These are phyloP conservation scores for Heimioporus punctisporus DNA, from an alignment of 1,284 basidiomycete species.

Conservation along the genomic window DNA sequence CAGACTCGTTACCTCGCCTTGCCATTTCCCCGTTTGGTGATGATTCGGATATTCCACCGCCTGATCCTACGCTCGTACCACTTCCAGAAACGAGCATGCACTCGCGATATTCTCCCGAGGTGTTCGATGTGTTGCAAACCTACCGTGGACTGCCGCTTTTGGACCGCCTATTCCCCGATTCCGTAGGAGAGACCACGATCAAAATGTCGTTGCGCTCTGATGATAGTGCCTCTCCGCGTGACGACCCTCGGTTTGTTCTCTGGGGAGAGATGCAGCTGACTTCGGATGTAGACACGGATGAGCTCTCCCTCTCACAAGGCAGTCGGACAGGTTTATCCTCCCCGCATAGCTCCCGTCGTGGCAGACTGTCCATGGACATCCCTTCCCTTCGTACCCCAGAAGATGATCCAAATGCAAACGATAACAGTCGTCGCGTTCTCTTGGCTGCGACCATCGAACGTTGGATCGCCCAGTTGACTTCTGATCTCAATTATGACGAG, in stretches of 20 bases:
- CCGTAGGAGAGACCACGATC: slow-evolving; percentile 53
- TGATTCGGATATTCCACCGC: slow-evolving; percentile 25
- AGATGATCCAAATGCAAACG: slow-evolving; percentile 14
- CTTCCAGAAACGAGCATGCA: slow-evolving; percentile 50
- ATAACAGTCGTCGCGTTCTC: slow-evolving; percentile 51
- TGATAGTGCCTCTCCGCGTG: slow-evolving; percentile 67
- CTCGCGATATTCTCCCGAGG: slow-evolving; percentile 68
- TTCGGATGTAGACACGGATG: slow-evolving; percentile 42
- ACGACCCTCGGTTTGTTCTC: slow-evolving; percentile 87
- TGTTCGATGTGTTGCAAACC: slow-evolving; percentile 83
- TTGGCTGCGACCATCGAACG: slow-evolving; percentile 89
- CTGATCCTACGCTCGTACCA: slow-evolving; percentile 28
- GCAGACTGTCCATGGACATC: slow-evolving; percentile 33
- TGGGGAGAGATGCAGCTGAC: slow-evolving; percentile 69
- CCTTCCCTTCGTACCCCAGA: slow-evolving; percentile 30
- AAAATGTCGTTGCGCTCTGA: slow-evolving; percentile 66
- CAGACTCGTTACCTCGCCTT: slow-evolving; percentile 20
- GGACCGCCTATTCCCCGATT: slow-evolving; percentile 53
- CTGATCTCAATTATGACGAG: slow-evolving; percentile 81
- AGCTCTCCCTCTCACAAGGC: slow-evolving; percentile 48
- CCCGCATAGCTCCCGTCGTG: slow-evolving; percentile 33
- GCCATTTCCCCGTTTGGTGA: slow-evolving; percentile 30
- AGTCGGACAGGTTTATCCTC: slow-evolving; percentile 51
- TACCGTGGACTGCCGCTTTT: slow-evolving; percentile 74
- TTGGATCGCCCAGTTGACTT: slow-evolving; percentile 89